phyloP scores from a whole-genome alignment of 176 grass and related monocot species.

The Canna indica region DNA sequence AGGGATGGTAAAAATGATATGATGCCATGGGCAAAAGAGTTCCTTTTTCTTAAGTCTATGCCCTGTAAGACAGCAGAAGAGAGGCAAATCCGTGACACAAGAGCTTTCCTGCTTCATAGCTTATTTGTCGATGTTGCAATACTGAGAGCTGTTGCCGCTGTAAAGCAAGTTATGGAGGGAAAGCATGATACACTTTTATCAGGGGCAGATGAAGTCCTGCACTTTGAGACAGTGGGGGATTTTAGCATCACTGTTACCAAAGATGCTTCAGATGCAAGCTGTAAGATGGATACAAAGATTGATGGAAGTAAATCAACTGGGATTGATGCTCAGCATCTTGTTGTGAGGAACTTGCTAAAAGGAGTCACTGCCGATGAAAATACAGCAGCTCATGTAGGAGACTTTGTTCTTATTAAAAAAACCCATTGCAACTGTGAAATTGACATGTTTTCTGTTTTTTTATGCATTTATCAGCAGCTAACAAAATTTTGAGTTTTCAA shows the following conservation, averaged over 20 bases:
- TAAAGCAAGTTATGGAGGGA: conserved; percentile 66
- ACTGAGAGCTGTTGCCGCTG: conserved; percentile 62
- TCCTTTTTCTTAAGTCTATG: conserved; percentile 79
- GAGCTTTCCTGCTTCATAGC: conserved; percentile 90
- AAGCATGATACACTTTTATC: conserved; percentile 15
- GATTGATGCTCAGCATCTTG: conserved; percentile 57
- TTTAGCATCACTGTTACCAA: conserved; percentile 85
- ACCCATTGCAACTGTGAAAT: neutral
- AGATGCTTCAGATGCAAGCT: conserved; percentile 90
- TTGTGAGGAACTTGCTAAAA: conserved; percentile 85
- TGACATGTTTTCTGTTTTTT: neutral
- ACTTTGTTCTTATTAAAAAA: neutral
- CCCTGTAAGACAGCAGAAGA: conserved; percentile 92
- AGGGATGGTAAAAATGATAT: conserved; percentile 54
- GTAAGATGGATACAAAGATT: conserved; percentile 90
- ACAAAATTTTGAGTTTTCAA: conserved; percentile 28
- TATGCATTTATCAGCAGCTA: neutral
- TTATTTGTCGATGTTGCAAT: conserved; percentile 93
- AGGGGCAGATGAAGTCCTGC: conserved; percentile 49
- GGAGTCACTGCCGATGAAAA: conserved; percentile 99
- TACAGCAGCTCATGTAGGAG: conserved; percentile 85
- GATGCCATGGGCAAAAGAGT: conserved; percentile 88
- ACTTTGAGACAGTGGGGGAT: conserved; percentile 81
- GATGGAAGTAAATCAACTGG: conserved; percentile 57
- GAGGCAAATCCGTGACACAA: conserved; percentile 79